Evolutionary conservation across 1,284 basidiomycete species (phyloP), one percentile per base, ranked within the genome.

Genomic region (Tylopilus sp.): DNA sequence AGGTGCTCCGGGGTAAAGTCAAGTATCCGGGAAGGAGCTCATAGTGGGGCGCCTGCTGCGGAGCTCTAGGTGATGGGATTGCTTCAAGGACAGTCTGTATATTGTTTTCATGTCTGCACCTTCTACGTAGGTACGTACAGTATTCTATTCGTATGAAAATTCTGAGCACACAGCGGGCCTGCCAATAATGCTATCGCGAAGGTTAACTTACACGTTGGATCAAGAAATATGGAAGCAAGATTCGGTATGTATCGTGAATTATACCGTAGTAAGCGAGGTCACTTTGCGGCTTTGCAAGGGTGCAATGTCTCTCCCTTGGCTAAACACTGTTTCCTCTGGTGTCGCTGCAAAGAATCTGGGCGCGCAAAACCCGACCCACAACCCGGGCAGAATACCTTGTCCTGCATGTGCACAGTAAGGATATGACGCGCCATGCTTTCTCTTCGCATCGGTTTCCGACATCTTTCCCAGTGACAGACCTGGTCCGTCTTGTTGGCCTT

Each of bases 351-450:
- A n/a, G 60, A 62, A 24, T 62, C 60, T 10, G 20, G 14, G 9
- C 60, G 63, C 15, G 63, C 62, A 8, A 62, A 66, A 17, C 10
- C 12, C 20, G 42, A 44, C 6, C 39, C 35, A 36, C 60, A 62
- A 7, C 8, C 17, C 6, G 52, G 36, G 30, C 61, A 66, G 15
- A 10, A 18, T 3, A 53, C 64, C 41, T 54, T 64, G 45, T 66
- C 36, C 29, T 30, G 30, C 44, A 63, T 38, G 15, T 62, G 61
- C 0, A 62, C 53, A 0, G 58, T 26, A 14, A 66, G 50, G n/a
- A 64, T 28, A 3, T 66, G 61, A 1, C 61, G 64, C 0, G 55
- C 2, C 3, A 62, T 56, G 37, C 64, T 66, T 9, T 64, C 64
- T 38, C 35, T 51, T 1, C 35, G 55, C 64, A 62, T 63, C 39